A percentile compares a stretch with the other conserved stretches of the same genome.
Evolutionary conservation across 2,329 filamentous ascomycete genomes (phyloP).

Genomic region (Arthrinium puccinioides): DNA sequence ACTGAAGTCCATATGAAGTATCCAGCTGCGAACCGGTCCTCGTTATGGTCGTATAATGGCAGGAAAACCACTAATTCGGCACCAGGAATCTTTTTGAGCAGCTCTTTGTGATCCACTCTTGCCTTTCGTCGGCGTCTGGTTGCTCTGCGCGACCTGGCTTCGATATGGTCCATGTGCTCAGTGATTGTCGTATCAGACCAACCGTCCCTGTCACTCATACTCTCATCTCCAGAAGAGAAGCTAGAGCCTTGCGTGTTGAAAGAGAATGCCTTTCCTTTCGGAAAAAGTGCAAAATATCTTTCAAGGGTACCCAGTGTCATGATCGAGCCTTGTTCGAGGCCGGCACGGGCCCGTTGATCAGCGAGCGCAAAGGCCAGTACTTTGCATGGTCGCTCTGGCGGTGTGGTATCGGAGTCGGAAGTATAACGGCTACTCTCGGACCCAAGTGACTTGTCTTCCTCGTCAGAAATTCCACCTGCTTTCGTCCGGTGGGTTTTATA

Average conservation of each 20-base stretch:
- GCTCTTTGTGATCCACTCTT: constrained; percentile 22
- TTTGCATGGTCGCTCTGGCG: constrained; percentile 17
- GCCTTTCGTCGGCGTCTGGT: constrained; percentile 9
- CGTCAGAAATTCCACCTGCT: background rate
- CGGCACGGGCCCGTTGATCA: constrained; percentile 14
- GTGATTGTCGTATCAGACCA: background rate
- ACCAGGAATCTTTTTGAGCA: constrained; percentile 24
- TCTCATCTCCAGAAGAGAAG: constrained; percentile 23
- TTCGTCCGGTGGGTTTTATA: constrained; percentile 7
- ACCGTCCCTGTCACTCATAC: constrained; percentile 5
- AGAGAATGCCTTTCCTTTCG: constrained; percentile 20
- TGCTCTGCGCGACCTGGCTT: background rate
- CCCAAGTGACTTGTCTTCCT: background rate
- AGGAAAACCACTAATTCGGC: constrained; percentile 27
- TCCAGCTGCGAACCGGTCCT: constrained; percentile 25
- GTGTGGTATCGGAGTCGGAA: constrained; percentile 21
- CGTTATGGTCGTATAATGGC: constrained; percentile 26
- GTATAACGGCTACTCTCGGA: constrained; percentile 18
- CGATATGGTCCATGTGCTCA: no score
- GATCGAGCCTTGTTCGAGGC: constrained; percentile 18
- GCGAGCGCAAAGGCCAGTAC: constrained; percentile 20
- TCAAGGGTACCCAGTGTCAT: constrained; percentile 21
- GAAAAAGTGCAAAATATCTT: constrained; percentile 21
- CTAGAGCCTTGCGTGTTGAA: constrained; percentile 21
- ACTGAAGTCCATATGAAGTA: constrained; percentile 28